These are phyloP conservation scores for Canavalia gladiata DNA, from an alignment of 306 rosid species.

Conservation along the genomic window DNA sequence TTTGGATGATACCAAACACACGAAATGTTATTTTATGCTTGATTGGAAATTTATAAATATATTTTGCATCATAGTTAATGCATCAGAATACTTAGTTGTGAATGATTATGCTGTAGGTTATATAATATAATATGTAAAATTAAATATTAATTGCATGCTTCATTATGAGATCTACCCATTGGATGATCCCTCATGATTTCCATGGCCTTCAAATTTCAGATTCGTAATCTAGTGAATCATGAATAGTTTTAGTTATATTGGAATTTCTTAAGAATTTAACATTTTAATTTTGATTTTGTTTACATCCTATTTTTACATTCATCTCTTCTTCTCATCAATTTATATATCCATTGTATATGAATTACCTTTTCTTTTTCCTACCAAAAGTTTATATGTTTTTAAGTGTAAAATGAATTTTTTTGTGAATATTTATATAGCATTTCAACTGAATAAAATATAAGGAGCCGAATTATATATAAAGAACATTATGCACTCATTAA, in stretches of 20 bases:
- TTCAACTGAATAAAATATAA: background rate
- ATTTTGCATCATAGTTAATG: background rate
- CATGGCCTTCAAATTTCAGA: background rate
- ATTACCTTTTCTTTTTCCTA: background rate
- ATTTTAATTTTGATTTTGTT: background rate
- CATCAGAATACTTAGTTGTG: background rate
- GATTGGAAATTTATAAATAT: background rate
- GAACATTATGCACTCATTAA: too few relatives aligned
- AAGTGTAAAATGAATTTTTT: background rate
- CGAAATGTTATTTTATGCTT: background rate
- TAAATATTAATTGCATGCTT: constrained; percentile 15
- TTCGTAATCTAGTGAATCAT: background rate
- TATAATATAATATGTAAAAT: too few relatives aligned
- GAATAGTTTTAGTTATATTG: background rate
- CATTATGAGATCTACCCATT: constrained; percentile 4
- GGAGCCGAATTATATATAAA: too few relatives aligned
- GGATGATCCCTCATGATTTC: constrained; percentile 23
- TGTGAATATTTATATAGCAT: background rate
- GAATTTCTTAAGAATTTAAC: background rate
- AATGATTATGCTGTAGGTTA: background rate
- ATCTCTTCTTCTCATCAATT: background rate
- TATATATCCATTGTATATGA: background rate
- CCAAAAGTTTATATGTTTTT: background rate
- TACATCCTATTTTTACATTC: background rate
- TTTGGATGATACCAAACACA: background rate